Evolutionary conservation across 2,329 filamentous ascomycete species (phyloP), one percentile per base, ranked within the genome.

Genomic region (Stachybotrys echinatus): DNA sequence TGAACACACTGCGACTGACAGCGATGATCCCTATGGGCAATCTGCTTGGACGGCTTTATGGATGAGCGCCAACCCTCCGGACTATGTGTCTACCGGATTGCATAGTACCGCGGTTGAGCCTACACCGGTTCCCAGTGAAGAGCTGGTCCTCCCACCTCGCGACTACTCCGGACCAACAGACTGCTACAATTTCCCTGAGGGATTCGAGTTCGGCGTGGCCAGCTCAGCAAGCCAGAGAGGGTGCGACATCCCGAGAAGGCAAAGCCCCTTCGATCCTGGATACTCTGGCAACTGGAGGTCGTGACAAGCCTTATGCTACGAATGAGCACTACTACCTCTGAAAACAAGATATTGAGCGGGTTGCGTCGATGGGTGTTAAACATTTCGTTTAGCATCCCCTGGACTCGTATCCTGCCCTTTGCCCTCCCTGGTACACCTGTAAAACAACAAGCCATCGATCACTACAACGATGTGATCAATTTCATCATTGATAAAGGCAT

Each of bases 271-370:
- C 67, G 3, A 58, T 73, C n/a, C 63, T 71, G 61, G 74, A 77
- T 46, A 65, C 74, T 54, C 65, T 70, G 4, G 55, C 63, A 2
- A 50, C 46, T 5, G 55, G 60, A 23, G 55, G 56, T 5, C 45
- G 58, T 2, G 48, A 52, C 4, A 66, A 69, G 42, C 51, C 61
- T 23, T 67, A 70, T 48, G 63, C 68, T 34, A 72, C 72, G 3
- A 76, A 73, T 40, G 74, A 77, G 61, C 71, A 79, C 49, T 80
- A 80, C 57, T 80, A 77, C 52, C 61, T 77, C 7, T 81, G 80
- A 56, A 80, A 79, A 59, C 77, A 80, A 61, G 75, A 80, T 40
- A 78, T 81, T 42, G 75, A 74, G 50, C 69, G 76, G 0, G 65
- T 80, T 8, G 76, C 76, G 1, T 67, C 73, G 3, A 69, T 81